Conservation (phyloP, 2,329 filamentous ascomycete genomes). For the Claviceps lovelessii region DNA sequence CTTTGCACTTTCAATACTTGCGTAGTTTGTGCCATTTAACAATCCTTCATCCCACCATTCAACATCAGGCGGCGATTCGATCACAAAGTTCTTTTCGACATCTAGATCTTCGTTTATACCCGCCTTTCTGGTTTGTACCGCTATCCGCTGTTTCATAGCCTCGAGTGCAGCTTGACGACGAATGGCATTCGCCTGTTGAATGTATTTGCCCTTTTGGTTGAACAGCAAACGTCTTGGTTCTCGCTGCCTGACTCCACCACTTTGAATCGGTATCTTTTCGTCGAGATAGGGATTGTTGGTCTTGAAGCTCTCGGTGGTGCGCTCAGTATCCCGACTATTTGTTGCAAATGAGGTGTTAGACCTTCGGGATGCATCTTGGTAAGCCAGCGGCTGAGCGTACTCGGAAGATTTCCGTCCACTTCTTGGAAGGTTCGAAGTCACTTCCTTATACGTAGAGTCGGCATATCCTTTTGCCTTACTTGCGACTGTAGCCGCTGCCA, state of each 20-base stretch:
- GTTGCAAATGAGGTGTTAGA: background rate
- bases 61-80: slow-evolving; percentile 70
- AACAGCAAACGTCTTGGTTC: slow-evolving; percentile 69
- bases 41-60: slow-evolving; percentile 98
- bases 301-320: background rate
- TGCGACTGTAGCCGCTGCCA: slow-evolving; percentile 56
- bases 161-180: slow-evolving; percentile 79
- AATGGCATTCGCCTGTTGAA: slow-evolving; percentile 80
- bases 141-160: slow-evolving; percentile 87
- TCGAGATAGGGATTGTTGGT: slow-evolving; percentile 74
- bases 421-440: slow-evolving; percentile 32
- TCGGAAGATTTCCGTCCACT: slow-evolving; percentile 12
- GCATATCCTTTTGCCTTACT: slow-evolving; percentile 51
- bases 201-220: slow-evolving; percentile 94
- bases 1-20: slow-evolving; percentile 47
- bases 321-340: slow-evolving; percentile 7
- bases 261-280: slow-evolving; percentile 48
- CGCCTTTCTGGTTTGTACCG: slow-evolving; percentile 73
- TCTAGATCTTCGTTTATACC: slow-evolving; percentile 85
- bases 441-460: slow-evolving; percentile 55
- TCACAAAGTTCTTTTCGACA: slow-evolving; percentile 75
- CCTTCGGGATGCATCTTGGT: background rate
- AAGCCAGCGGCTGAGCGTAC: background rate
- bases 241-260: slow-evolving; percentile 41
- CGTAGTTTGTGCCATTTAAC: slow-evolving; percentile 61